These are phyloP conservation scores for Beauveria sp. DNA, from an alignment of 2,329 filamentous ascomycete species.

Conservation along the genomic window DNA sequence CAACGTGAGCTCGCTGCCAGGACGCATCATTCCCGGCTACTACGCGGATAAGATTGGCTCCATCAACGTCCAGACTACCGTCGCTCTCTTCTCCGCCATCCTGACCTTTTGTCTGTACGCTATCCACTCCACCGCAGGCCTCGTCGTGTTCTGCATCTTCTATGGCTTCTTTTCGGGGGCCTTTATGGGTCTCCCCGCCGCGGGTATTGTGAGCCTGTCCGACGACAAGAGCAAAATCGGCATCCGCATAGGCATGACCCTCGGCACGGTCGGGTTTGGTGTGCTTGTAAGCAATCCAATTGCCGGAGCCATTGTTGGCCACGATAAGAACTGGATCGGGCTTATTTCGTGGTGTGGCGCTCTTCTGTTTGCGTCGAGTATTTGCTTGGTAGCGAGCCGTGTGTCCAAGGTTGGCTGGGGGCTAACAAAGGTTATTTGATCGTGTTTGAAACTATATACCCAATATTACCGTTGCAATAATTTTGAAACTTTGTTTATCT, in stretches of 20 bases:
- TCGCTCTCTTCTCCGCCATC: conserved; percentile 25
- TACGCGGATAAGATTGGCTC: conserved; percentile 34
- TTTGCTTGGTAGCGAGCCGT: not conserved
- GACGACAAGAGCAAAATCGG: conserved; percentile 29
- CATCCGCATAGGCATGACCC: conserved; percentile 30
- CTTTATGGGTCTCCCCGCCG: conserved; percentile 35
- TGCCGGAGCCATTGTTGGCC: conserved; percentile 27
- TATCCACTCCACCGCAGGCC: conserved; percentile 26
- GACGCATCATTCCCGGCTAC: conserved; percentile 39
- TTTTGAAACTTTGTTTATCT: too few species aligned
- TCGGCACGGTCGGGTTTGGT: conserved; percentile 30
- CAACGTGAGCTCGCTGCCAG: conserved; percentile 42
- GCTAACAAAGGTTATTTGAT: not conserved
- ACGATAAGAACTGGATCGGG: not conserved
- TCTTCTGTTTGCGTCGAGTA: not conserved
- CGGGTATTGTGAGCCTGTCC: conserved; percentile 29
- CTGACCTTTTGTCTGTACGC: conserved; percentile 34
- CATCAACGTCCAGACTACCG: conserved; percentile 30
- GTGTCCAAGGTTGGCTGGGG: conserved; percentile 1
- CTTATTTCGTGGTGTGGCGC: conserved; percentile 2
- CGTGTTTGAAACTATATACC: not conserved
- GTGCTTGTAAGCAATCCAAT: conserved; percentile 39
- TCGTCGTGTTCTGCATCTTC: conserved; percentile 34
- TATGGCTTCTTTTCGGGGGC: conserved; percentile 40
- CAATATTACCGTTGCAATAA: too few species aligned